Conservation (phyloP, 306 rosid genomes). For the Quercus aquifolioides region DNA sequence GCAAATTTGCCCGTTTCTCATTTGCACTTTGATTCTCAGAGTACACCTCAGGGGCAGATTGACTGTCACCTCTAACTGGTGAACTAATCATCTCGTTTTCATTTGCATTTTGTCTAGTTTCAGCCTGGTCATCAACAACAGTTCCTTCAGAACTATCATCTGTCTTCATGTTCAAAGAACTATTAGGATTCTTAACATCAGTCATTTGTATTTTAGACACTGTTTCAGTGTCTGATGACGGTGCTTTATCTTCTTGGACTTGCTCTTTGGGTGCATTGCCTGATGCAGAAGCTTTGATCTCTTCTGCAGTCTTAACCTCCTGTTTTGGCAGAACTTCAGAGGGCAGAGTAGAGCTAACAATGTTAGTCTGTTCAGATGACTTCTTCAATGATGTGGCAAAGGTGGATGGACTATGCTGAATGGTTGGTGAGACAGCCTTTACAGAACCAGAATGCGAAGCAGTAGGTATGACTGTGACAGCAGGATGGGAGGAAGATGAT, state of each 20-base stretch:
- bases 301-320: constrained; percentile 38
- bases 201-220: constrained; percentile 10
- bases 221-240: constrained; percentile 14
- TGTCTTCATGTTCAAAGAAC: not conserved
- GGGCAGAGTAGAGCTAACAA: constrained; percentile 21
- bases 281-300: constrained; percentile 5
- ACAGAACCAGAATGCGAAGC: constrained; percentile 4
- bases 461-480: constrained; percentile 14
- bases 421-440: constrained; percentile 20
- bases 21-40: constrained; percentile 28
- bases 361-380: constrained; percentile 31
- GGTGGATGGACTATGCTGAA: constrained; percentile 23
- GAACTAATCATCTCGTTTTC: constrained; percentile 8
- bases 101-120: constrained; percentile 18
- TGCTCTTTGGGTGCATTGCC: constrained; percentile 19
- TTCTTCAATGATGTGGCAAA: constrained; percentile 6
- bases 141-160: constrained; percentile 7
- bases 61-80: not conserved
- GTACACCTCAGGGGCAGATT: constrained; percentile 14
- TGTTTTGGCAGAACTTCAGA: constrained; percentile 27
- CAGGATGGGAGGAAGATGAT: constrained; percentile 11
- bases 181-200: constrained; percentile 15
- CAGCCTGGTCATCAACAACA: constrained; percentile 13
- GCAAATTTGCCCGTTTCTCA: constrained; percentile 25
- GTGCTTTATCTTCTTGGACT: constrained; percentile 26